phyloP scores from a whole-genome alignment of 2,329 filamentous ascomycete genomes.

The Trichoderma arundinaceum region DNA sequence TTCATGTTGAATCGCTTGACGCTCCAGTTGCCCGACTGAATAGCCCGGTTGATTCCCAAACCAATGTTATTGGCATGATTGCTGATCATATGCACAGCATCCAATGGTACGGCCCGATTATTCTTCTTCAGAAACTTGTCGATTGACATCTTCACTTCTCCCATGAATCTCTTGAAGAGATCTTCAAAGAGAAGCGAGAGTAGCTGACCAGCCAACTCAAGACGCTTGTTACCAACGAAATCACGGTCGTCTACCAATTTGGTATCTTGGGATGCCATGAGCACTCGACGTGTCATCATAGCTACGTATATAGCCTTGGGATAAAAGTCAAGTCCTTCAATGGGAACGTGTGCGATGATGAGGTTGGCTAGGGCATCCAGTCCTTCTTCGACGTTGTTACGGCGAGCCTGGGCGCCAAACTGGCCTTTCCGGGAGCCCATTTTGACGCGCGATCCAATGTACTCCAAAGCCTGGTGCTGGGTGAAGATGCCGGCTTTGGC shows the following conservation, averaged over 20 bases:
- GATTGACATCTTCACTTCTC: constrained; percentile 87
- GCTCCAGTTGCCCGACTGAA: constrained; percentile 97
- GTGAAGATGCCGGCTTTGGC: constrained; percentile 84
- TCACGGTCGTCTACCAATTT: constrained; percentile 94
- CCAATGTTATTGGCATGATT: constrained; percentile 88
- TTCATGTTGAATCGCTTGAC: constrained; percentile 99
- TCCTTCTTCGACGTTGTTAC: constrained; percentile 88
- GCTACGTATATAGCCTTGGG: constrained; percentile 97
- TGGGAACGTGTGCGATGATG: constrained; percentile 92
- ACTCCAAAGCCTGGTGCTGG: constrained; percentile 94
- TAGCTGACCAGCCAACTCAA: constrained; percentile 94
- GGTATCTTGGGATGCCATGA: constrained; percentile 91
- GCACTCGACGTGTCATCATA: constrained; percentile 93
- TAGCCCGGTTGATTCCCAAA: constrained; percentile 90
- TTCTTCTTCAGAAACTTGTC: constrained; percentile 96
- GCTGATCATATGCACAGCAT: constrained; percentile 82
- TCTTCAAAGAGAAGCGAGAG: constrained; percentile 95
- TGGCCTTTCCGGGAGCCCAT: constrained; percentile 74
- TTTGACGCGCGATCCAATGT: constrained; percentile 84
- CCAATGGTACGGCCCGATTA: constrained; percentile 84
- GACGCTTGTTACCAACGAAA: constrained; percentile 95
- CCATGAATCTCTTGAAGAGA: constrained; percentile 93
- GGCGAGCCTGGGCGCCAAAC: constrained; percentile 61
- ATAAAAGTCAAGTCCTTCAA: constrained; percentile 89
- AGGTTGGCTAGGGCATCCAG: constrained; percentile 91